These are phyloP conservation scores for Jatropha curcas DNA, from an alignment of 345 rosid species.

Conservation along the genomic window DNA sequence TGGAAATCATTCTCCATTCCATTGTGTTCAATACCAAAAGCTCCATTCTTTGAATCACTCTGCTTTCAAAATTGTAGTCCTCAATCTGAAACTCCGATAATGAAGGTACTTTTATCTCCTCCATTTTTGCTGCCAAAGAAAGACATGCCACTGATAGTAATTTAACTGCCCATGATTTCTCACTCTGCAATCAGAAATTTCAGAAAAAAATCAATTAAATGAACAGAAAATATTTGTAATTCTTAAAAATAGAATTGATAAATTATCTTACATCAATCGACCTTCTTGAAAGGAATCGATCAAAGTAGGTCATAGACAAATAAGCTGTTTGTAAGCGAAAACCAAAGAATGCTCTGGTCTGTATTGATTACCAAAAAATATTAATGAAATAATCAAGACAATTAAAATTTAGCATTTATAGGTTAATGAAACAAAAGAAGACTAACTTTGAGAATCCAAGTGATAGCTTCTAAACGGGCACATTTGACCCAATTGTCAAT, in stretches of 20 bases:
- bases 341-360: conserved; percentile 46
- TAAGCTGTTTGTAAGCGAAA: conserved; percentile 52
- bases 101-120: conserved; percentile 74
- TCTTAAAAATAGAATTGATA: neutral
- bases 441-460: conserved; percentile 60
- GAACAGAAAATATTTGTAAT: neutral
- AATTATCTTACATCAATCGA: conserved; percentile 42
- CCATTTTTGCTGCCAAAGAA: conserved; percentile 90
- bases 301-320: conserved; percentile 54
- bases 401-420: neutral
- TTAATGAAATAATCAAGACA: neutral
- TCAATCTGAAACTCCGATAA: conserved; percentile 71
- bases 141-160: conserved; percentile 79
- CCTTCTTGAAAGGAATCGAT: conserved; percentile 46
- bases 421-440: neutral
- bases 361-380: conserved; percentile 18
- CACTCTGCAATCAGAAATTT: conserved; percentile 31
- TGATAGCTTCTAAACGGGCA: conserved; percentile 48
- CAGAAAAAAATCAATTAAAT: neutral
- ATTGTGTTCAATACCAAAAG: conserved; percentile 51
- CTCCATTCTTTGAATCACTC: conserved; percentile 71
- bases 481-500: conserved; percentile 29
- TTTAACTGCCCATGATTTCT: conserved; percentile 79
- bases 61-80: conserved; percentile 41
- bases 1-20: conserved; percentile 62